Evolutionary conservation across 805 yeast genomes (phyloP).

Genomic region (Candida hungchunana): DNA sequence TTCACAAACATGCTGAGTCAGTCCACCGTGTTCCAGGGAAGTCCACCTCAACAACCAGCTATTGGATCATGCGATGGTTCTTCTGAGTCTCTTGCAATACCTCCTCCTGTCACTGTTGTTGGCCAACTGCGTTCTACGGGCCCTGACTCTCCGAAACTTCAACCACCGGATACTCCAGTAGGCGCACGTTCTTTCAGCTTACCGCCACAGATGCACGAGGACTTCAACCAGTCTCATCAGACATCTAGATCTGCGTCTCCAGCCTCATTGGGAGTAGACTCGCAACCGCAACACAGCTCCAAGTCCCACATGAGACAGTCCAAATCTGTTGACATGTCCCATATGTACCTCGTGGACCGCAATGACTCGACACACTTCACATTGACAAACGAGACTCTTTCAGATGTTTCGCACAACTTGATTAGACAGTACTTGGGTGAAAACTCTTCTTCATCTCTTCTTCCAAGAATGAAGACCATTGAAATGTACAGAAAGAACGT

Average conservation of each 20-base stretch:
- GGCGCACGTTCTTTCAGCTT: slow-evolving; percentile 23
- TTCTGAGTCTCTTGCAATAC: slow-evolving; percentile 3
- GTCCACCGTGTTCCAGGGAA: no score
- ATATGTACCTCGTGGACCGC: slow-evolving; percentile 33
- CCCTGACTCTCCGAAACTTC: slow-evolving; percentile 13
- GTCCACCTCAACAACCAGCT: neutral
- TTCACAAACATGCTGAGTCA: neutral
- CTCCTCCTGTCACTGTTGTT: slow-evolving; percentile 1
- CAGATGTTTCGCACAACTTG: slow-evolving; percentile 49
- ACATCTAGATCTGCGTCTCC: slow-evolving; percentile 17
- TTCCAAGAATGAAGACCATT: slow-evolving; percentile 78
- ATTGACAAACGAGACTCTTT: slow-evolving; percentile 36
- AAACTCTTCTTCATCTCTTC: slow-evolving; percentile 40
- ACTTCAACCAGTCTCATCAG: slow-evolving; percentile 2
- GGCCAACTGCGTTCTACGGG: neutral
- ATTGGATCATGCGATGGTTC: neutral
- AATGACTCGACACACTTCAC: slow-evolving; percentile 33
- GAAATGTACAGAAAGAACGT: slow-evolving; percentile 86
- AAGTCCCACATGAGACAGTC: slow-evolving; percentile 25
- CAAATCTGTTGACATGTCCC: slow-evolving; percentile 39
- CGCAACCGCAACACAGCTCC: neutral
- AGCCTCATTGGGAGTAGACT: slow-evolving; percentile 5
- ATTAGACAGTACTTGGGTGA: slow-evolving; percentile 52
- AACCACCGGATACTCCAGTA: slow-evolving; percentile 19
- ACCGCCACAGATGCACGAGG: slow-evolving; percentile 12